Percentiles rank a stretch among this genome's conserved stretches.
Conservation (phyloP, 768 basidiomycete species). For the Chalciporus pseudorubinellus region DNA sequence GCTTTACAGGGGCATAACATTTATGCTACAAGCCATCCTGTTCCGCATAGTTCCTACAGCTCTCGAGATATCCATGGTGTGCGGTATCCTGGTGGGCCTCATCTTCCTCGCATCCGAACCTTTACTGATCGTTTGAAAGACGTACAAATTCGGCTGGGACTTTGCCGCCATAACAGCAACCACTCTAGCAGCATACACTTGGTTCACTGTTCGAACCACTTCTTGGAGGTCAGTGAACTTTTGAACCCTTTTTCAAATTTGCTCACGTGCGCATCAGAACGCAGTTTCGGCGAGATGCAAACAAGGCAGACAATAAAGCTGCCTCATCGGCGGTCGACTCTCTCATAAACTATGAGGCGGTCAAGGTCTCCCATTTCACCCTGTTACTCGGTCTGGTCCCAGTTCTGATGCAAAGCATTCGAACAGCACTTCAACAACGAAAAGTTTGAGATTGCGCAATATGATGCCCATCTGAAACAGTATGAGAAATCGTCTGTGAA, state of each 20-base stretch:
- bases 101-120: not conserved
- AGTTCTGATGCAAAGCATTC: not conserved
- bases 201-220: constrained; percentile 96
- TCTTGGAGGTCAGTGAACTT: constrained; percentile 74
- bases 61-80: constrained; percentile 93
- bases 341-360: constrained; percentile 97
- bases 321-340: constrained; percentile 93
- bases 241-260: not conserved
- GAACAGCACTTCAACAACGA: constrained; percentile 96
- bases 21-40: constrained; percentile 87
- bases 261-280: constrained; percentile 50
- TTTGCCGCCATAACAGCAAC: constrained; percentile 87
- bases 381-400: too few relatives aligned
- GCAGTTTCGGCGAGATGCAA: constrained; percentile 90
- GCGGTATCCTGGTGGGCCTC: constrained; percentile 83
- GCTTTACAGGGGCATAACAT: constrained; percentile 81
- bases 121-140: constrained; percentile 44
- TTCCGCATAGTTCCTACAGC: constrained; percentile 97
- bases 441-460: constrained; percentile 83
- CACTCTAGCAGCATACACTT: constrained; percentile 88
- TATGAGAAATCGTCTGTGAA: constrained; percentile 94
- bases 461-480: constrained; percentile 80
- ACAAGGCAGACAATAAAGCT: constrained; percentile 94
- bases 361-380: constrained; percentile 64
- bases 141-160: constrained; percentile 96